These are phyloP conservation scores for Serendipita sp. DNA, from an alignment of 768 basidiomycete genomes.

Conservation along the genomic window DNA sequence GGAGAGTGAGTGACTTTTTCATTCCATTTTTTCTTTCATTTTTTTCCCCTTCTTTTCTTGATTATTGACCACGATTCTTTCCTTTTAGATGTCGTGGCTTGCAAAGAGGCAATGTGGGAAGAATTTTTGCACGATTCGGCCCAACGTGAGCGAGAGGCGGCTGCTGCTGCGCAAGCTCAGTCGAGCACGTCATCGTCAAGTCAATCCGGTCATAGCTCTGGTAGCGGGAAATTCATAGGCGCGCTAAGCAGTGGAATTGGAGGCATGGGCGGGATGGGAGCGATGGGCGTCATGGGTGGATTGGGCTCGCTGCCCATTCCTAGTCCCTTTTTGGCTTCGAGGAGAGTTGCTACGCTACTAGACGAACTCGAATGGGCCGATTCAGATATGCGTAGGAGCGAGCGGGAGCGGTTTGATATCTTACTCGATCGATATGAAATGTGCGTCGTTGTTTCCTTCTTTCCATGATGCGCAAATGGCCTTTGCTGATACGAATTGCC, in stretches of 20 bases:
- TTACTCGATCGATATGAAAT: constrained; percentile 1
- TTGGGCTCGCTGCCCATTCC: neutral
- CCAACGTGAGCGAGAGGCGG: neutral
- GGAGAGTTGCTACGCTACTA: neutral
- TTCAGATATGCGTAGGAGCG: constrained; percentile 2
- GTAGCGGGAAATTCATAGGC: neutral
- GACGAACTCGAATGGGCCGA: constrained; percentile 5
- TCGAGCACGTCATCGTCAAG: neutral
- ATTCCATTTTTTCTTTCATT: no score
- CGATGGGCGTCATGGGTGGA: neutral
- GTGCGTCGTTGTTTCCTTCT: neutral
- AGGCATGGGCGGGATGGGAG: neutral
- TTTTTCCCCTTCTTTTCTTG: no score
- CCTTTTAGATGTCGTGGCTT: constrained; percentile 2
- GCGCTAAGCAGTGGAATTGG: neutral
- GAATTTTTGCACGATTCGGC: neutral
- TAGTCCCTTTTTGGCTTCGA: neutral
- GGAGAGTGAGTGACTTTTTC: constrained; percentile 1
- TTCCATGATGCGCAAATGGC: neutral
- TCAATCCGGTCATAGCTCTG: neutral
- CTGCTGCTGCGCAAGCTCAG: neutral
- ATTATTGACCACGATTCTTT: neutral
- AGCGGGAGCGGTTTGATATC: constrained; percentile 1
- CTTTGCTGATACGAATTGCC: neutral
- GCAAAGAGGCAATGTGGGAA: constrained; percentile 6